phyloP scores from a whole-genome alignment of 2,329 filamentous ascomycete species.

The Rhynchosporium graminicola region DNA sequence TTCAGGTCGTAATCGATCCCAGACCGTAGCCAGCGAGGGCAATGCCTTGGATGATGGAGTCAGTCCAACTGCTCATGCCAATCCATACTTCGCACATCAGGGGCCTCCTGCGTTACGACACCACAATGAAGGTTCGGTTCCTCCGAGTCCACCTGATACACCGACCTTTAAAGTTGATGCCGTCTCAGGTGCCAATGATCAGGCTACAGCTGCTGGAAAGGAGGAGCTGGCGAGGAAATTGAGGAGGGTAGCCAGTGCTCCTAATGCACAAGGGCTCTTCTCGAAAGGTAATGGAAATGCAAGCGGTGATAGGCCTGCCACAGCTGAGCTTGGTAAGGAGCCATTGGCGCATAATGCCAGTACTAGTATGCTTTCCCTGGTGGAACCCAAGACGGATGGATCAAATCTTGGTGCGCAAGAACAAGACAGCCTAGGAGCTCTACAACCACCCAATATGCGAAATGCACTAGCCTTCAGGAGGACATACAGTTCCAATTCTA shows the following conservation, averaged over 20 bases:
- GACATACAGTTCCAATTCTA: constrained; percentile 98
- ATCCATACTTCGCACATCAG: constrained; percentile 97
- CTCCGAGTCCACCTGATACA: constrained; percentile 89
- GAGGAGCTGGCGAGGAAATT: constrained; percentile 93
- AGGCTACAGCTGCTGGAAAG: constrained; percentile 75
- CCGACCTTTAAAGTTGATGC: constrained; percentile 75
- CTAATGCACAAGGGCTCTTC: constrained; percentile 94
- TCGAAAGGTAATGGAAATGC: constrained; percentile 57
- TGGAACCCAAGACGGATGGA: constrained; percentile 48
- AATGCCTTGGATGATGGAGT: constrained; percentile 85
- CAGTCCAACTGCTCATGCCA: constrained; percentile 90
- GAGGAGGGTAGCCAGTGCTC: constrained; percentile 90
- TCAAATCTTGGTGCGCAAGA: constrained; percentile 44
- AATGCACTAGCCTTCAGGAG: constrained; percentile 79
- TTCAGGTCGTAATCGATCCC: constrained; percentile 83
- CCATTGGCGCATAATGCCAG: constrained; percentile 64
- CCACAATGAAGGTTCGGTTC: constrained; percentile 90
- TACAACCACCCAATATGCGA: constrained; percentile 67
- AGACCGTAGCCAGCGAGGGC: constrained; percentile 90
- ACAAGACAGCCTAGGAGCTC: constrained; percentile 57
- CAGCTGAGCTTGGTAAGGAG: constrained; percentile 84
- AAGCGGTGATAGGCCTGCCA: constrained; percentile 71
- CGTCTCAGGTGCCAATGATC: constrained; percentile 62
- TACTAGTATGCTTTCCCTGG: constrained; percentile 48
- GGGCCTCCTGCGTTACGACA: constrained; percentile 90